Evolutionary conservation across 495 filamentous ascomycete species (phyloP).

Genomic region (Darksidea phi): DNA sequence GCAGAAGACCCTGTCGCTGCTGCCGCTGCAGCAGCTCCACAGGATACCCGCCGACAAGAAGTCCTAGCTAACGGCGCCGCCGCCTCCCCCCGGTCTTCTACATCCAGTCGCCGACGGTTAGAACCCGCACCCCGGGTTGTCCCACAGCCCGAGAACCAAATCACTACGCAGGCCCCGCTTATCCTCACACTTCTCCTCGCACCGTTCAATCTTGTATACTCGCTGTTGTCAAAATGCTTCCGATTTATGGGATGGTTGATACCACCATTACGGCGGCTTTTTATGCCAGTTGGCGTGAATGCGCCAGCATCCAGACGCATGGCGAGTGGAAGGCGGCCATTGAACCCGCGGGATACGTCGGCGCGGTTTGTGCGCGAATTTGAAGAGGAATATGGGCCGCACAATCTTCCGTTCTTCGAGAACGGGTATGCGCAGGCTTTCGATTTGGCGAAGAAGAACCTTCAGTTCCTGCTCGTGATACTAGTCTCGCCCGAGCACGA

Average conservation of each 20-base stretch:
- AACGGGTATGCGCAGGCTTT: constrained; percentile 86
- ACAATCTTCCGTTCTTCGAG: constrained; percentile 72
- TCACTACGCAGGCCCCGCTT: constrained; percentile 66
- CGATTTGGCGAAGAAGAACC: constrained; percentile 82
- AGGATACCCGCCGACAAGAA: constrained; percentile 60
- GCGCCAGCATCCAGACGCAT: constrained; percentile 51
- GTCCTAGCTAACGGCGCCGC: constrained; percentile 63
- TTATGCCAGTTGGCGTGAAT: constrained; percentile 37
- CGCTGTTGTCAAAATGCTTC: constrained; percentile 61
- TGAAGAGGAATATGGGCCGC: constrained; percentile 81
- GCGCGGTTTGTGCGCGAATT: constrained; percentile 87
- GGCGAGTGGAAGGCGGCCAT: constrained; percentile 65
- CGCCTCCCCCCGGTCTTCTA: constrained; percentile 39
- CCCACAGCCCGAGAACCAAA: constrained; percentile 64
- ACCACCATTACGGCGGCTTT: constrained; percentile 75
- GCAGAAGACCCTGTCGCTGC: constrained; percentile 73
- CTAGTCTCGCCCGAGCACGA: constrained; percentile 90
- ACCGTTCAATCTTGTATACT: constrained; percentile 76
- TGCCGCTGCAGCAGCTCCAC: constrained; percentile 55
- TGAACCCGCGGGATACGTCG: constrained; percentile 83
- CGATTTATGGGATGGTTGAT: constrained; percentile 69
- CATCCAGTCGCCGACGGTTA: constrained; percentile 36
- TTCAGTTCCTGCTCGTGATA: constrained; percentile 84
- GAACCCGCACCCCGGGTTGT: constrained; percentile 77
- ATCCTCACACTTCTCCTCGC: constrained; percentile 74